These are phyloP conservation scores for Colletotrichum camelliae DNA, from an alignment of 2,329 filamentous ascomycete genomes.

Conservation along the genomic window DNA sequence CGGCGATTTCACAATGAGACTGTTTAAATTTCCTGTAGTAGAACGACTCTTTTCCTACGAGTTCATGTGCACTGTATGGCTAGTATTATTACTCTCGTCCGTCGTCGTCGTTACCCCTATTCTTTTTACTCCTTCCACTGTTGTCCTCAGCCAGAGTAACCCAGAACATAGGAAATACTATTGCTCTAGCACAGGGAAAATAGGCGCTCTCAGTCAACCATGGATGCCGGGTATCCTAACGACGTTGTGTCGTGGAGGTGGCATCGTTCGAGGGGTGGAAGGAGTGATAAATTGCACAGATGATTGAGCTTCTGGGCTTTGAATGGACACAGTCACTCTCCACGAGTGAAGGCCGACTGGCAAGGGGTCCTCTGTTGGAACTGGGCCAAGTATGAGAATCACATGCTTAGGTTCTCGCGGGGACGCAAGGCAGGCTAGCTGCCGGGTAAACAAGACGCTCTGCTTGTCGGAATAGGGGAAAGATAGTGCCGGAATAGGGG, in stretches of 20 bases:
- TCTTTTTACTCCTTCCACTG: too few species aligned
- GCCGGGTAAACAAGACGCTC: not conserved
- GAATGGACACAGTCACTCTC: not conserved
- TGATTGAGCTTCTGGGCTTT: not conserved
- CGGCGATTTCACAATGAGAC: not conserved
- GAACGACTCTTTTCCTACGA: too few species aligned
- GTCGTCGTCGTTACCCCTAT: too few species aligned
- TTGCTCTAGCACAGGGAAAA: too few species aligned
- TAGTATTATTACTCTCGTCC: too few species aligned
- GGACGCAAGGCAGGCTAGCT: accelerated
- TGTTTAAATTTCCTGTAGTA: too few species aligned
- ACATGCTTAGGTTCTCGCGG: accelerated
- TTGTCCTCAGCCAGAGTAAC: too few species aligned
- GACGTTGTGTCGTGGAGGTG: not conserved
- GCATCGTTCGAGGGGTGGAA: not conserved
- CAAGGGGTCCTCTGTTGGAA: not conserved
- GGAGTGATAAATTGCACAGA: not conserved
- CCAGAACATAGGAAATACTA: too few species aligned
- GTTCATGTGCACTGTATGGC: too few species aligned
- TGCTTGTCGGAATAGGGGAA: not conserved
- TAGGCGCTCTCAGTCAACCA: too few species aligned
- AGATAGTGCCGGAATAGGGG: too few species aligned
- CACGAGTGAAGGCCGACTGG: not conserved
- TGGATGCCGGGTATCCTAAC: too few species aligned
- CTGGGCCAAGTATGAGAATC: accelerated